A percentile compares a stretch with the other conserved stretches of the same genome.
phyloP scores from a whole-genome alignment of 306 rosid species.

The Cucurbita argyrosperma region DNA sequence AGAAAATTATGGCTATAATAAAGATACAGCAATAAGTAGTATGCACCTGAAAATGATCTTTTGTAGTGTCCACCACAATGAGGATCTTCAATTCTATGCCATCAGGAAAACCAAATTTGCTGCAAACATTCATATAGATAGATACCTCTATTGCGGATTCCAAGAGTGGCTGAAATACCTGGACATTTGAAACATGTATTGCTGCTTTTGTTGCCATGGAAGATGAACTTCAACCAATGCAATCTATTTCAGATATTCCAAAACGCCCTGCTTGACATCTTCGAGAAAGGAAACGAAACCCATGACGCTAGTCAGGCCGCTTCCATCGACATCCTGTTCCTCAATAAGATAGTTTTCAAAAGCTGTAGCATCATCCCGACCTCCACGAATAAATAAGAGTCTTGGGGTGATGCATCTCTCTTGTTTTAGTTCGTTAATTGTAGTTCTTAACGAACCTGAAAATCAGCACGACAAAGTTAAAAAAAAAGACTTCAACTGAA shows the following conservation, averaged over 20 bases:
- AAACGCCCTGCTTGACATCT: conserved; percentile 50
- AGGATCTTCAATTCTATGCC: neutral
- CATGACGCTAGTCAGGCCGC: conserved; percentile 67
- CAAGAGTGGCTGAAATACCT: neutral
- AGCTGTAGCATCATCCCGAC: conserved; percentile 74
- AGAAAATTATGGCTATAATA: neutral
- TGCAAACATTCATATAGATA: neutral
- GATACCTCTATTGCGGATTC: neutral
- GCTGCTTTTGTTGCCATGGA: neutral
- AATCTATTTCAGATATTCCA: conserved; percentile 55
- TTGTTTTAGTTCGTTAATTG: conserved; percentile 66
- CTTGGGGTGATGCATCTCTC: conserved; percentile 92
- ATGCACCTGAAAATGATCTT: neutral
- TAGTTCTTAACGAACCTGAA: conserved; percentile 66
- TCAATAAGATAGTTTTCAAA: conserved; percentile 87
- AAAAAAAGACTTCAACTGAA: neutral
- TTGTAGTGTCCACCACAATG: neutral
- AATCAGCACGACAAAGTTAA: conserved; percentile 7
- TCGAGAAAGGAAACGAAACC: conserved; percentile 79
- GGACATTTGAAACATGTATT: neutral
- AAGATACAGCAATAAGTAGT: neutral
- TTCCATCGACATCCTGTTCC: conserved; percentile 91
- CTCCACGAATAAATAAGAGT: conserved; percentile 71
- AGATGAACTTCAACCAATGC: neutral
- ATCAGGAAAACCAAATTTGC: neutral